A percentile compares a stretch with the other conserved stretches of the same genome.
Evolutionary conservation across 1,284 basidiomycete genomes (phyloP).

Genomic region (Ceratobasidium sp.): DNA sequence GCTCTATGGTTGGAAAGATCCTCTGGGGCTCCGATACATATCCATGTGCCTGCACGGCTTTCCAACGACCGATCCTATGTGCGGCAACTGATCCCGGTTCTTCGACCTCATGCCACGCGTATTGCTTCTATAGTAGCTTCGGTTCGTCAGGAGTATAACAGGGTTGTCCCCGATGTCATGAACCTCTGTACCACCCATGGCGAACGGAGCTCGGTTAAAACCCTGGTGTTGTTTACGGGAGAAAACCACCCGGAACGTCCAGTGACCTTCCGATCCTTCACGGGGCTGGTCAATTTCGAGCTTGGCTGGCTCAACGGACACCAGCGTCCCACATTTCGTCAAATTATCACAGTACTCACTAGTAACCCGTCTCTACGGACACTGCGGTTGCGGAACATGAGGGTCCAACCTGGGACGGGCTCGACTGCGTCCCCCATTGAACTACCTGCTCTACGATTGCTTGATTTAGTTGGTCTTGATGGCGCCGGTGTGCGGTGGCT

Average conservation of each 20-base stretch:
- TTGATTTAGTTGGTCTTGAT: background rate
- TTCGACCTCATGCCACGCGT: background rate
- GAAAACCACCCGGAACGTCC: background rate
- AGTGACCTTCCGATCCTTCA: background rate
- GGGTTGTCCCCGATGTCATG: too few relatives aligned
- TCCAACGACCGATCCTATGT: background rate
- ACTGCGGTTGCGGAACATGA: background rate
- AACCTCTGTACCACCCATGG: background rate
- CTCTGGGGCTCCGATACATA: background rate
- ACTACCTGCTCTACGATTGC: background rate
- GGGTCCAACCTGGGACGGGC: background rate
- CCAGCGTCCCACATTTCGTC: background rate
- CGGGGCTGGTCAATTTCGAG: background rate
- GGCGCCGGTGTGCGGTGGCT: background rate
- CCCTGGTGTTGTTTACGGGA: background rate
- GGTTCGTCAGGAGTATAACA: too few relatives aligned
- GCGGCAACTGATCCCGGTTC: background rate
- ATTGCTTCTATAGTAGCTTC: background rate
- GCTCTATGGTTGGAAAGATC: background rate
- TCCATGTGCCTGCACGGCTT: background rate
- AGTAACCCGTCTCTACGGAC: background rate
- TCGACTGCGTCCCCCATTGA: too few relatives aligned
- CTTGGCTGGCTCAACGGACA: background rate
- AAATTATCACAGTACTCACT: background rate
- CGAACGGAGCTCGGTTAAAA: background rate